Conservation (phyloP, 768 basidiomycete species). For the Tephrocybe rancida region DNA sequence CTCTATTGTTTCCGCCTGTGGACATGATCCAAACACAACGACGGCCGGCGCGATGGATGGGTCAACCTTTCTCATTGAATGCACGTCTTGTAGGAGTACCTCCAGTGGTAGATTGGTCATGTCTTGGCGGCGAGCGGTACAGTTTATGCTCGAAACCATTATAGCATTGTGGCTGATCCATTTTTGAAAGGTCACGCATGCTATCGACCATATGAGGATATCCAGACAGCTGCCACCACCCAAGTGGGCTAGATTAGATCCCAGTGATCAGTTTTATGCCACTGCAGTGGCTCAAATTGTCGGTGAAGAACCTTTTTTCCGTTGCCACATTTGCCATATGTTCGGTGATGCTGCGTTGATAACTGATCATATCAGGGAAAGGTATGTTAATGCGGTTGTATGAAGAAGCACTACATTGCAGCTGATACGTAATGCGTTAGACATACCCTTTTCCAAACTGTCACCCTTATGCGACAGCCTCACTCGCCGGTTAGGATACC, state of each 20-base stretch:
- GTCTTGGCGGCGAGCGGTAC: conserved; percentile 25
- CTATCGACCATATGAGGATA: conserved; percentile 14
- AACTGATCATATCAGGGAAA: conserved; percentile 15
- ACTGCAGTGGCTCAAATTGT: conserved; percentile 13
- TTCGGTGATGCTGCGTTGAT: conserved; percentile 15
- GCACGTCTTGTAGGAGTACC: conserved; percentile 19
- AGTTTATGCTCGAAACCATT: conserved; percentile 44
- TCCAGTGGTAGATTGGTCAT: conserved; percentile 21
- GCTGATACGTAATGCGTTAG: conserved; percentile 2
- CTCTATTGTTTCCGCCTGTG: conserved; percentile 18
- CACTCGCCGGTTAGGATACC: conserved; percentile 16
- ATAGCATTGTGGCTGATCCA: conserved; percentile 18
- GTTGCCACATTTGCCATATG: conserved; percentile 20
- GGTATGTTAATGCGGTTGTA: conserved; percentile 3
- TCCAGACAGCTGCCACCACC: conserved; percentile 5
- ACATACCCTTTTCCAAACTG: conserved; percentile 16
- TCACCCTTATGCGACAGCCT: conserved; percentile 16
- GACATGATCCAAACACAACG: conserved; percentile 24
- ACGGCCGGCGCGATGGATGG: conserved; percentile 26
- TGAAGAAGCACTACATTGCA: background rate
- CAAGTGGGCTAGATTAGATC: conserved; percentile 12
- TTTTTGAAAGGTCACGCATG: conserved; percentile 16
- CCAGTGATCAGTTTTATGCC: conserved; percentile 13
- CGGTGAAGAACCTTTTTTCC: conserved; percentile 15
- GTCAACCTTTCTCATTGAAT: conserved; percentile 25